These are phyloP conservation scores for Gardenia jasminoides DNA, from an alignment of 257 asterid species.

Conservation along the genomic window DNA sequence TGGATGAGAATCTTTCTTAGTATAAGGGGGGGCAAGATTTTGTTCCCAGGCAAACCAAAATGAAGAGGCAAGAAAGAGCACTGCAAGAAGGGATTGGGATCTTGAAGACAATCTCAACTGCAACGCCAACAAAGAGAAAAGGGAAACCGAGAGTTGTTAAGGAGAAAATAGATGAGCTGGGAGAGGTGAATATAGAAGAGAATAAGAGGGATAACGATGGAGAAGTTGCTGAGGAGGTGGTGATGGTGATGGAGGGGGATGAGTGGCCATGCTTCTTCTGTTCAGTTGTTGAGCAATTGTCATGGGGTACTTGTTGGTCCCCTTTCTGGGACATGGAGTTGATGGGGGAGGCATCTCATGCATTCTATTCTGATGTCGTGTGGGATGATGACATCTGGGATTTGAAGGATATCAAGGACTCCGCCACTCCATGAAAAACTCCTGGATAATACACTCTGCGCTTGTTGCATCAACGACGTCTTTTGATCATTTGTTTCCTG, in stretches of 20 bases:
- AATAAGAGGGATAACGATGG: constrained; percentile 3
- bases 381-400: constrained; percentile 66
- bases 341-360: constrained; percentile 33
- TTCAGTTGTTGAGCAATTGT: constrained; percentile 46
- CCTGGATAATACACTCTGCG: not conserved
- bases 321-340: constrained; percentile 57
- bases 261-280: constrained; percentile 36
- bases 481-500: not conserved
- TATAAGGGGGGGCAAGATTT: not conserved
- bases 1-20: too few relatives aligned
- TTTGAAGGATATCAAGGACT: constrained; percentile 25
- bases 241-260: constrained; percentile 17
- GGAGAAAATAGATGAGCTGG: constrained; percentile 12
- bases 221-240: constrained; percentile 12
- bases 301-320: constrained; percentile 58
- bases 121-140: constrained; percentile 7
- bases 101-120: not conserved
- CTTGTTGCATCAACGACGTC: not conserved
- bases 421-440: constrained; percentile 20
- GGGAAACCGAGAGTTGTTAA: constrained; percentile 6
- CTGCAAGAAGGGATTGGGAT: not conserved
- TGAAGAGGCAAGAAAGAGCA: constrained; percentile 35
- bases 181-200: not conserved
- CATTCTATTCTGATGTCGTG: constrained; percentile 39
- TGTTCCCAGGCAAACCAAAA: not conserved